Conservation (phyloP, 208 protist genomes). For the Lotmaria passim region DNA sequence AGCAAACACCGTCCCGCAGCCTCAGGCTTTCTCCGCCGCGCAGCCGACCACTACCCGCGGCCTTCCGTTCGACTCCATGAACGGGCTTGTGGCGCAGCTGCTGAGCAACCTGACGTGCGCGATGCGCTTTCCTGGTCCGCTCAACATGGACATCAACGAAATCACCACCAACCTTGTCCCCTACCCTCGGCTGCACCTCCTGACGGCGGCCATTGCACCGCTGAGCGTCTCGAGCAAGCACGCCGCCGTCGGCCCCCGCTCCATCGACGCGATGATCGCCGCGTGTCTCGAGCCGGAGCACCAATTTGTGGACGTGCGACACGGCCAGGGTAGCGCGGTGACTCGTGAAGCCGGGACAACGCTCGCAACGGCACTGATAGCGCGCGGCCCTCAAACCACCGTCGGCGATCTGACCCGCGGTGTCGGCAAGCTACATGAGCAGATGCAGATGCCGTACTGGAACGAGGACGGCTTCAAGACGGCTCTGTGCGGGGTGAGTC, state of each 20-base stretch:
- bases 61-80: constrained; percentile 96
- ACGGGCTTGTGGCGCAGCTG: constrained; percentile 95
- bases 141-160: constrained; percentile 98
- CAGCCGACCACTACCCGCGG: constrained; percentile 76
- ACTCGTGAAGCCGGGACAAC: constrained; percentile 54
- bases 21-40: constrained; percentile 62
- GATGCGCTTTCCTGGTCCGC: constrained; percentile 93
- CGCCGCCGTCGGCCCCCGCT: constrained; percentile 52
- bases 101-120: constrained; percentile 95
- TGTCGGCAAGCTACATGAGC: constrained; percentile 77
- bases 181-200: constrained; percentile 93
- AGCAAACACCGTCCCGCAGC: constrained; percentile 38
- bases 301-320: constrained; percentile 80
- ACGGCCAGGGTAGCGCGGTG: constrained; percentile 30
- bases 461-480: constrained; percentile 98
- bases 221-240: constrained; percentile 74
- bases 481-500: constrained; percentile 92
- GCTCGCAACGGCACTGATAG: constrained; percentile 90
- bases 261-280: constrained; percentile 88
- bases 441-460: constrained; percentile 93
- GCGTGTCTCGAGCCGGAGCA: constrained; percentile 86
- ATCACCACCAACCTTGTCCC: constrained; percentile 98
- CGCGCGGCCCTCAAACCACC: constrained; percentile 91
- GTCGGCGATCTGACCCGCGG: constrained; percentile 94
- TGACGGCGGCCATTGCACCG: constrained; percentile 92